Base-by-base conservation (phyloP, 2,329 filamentous ascomycete species). In the Xylariaceae sp. region DNA sequence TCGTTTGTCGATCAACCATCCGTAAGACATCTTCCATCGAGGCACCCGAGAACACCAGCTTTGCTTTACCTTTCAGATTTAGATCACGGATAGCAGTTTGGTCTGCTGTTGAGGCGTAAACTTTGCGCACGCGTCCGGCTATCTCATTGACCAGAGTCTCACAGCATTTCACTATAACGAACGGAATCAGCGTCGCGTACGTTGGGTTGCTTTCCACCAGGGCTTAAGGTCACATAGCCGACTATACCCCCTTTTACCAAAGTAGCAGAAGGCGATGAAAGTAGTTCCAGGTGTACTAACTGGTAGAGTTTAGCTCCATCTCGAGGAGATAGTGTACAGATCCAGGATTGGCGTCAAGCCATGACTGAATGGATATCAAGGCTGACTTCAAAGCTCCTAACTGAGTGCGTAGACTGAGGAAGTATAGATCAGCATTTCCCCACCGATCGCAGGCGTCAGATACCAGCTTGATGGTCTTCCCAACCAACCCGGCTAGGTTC, bases 1-100 rank as follows among this genome's bases (percentile, higher is more conserved):
- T 28, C 37, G 36, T 58, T 28, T 53, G 48, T 7, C 29, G 8
- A 39, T 57, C 48, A 5, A 57, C 28, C 29, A 44, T 53, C 23
- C 36, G 11, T 16, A 39, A 28, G 12, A 52, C 36, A 31, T 50
- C 23, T 33, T 54, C 44, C 16, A 45, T 37, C 31, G 33, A 54
- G 19, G 49, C 24, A 8, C 24, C 29, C 6, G 26, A 39, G 12
- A 46, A 29, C 2, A 53, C 23, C 8, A 50, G 23, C 28, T 53
- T 53, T 14, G 33, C 37, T 36, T 33, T 55, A 3, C 46, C 21
- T 24, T 26, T 37, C 14, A 55, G 21, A 23, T 17, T 19, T 3
- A 50, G 31, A 31, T 46, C 31, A 19, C 28, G 14, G 29, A 23
- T 19, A 6, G 6, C n/a, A n/a, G n/a, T n/a, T n/a, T n/a, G n/a